Base-by-base conservation (phyloP, 768 basidiomycete species). In the Suillus fuscotomentosus region DNA sequence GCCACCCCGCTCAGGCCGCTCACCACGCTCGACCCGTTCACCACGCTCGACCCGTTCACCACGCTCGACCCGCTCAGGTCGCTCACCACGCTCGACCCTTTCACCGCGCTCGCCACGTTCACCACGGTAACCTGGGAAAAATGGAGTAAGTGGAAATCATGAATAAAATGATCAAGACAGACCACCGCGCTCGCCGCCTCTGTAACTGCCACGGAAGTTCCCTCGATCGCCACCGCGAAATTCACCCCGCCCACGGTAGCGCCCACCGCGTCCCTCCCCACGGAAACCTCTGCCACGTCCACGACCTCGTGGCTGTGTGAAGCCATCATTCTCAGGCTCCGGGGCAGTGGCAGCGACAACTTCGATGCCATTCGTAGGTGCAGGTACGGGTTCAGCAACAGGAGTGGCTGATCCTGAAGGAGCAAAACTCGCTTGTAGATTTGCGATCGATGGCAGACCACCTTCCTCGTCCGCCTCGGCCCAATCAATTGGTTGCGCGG, bases 381-480 rank as follows among this genome's bases (percentile, higher is more conserved):
- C 69, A 42, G 68, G 61, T 43, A 72, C 68, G 6, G 75, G 47
- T 43, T 72, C 77, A 10, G 73, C 67, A 54, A 80, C 82, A 31
- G 91, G 89, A 0, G 89, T 90, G n/a, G 81, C 85, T 36, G 88
- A 84, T 8, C 87, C 89, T 47, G 92, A 90, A 14, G 87, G 85
- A 7, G 88, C 89, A 70, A 94, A 92, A 67, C 85, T 86, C 53
- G 89, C 89, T 63, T 94, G 91, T 34, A 94, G 81, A 56, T 84
- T 84, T 7, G 87, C 87, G 60, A 95, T 89, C 1, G 90, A 81
- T n/a, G 93, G 92, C 17, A 94, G 84, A 6, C 84, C 91, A 20
- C 81, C 85, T 66, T 89, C 89, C n/a, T 92, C 90, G 63, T 92
- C 91, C 48, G 86, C 87, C 45, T 75, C 74, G 17, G 92, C 90